These are phyloP conservation scores for Debaryomyces sp. DNA, from an alignment of 1,139 yeast species.

Conservation along the genomic window DNA sequence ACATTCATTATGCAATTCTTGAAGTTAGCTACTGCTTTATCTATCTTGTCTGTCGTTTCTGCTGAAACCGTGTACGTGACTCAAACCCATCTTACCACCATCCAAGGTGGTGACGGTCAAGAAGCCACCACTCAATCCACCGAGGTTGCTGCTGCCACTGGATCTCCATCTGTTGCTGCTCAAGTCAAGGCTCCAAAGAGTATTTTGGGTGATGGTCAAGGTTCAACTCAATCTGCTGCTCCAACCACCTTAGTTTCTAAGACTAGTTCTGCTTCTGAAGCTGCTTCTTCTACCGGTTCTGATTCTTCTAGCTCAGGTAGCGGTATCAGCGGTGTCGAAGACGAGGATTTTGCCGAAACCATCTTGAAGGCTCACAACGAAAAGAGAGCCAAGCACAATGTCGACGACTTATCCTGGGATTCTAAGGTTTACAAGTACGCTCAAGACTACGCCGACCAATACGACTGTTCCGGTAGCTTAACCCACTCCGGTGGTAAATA, in stretches of 20 bases:
- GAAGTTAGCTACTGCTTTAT: slow-evolving; percentile 16
- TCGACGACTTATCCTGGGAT: slow-evolving; percentile 65
- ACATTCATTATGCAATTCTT: slow-evolving; percentile 19
- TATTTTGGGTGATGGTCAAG: background rate
- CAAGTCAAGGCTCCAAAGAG: slow-evolving; percentile 5
- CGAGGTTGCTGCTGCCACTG: slow-evolving; percentile 9
- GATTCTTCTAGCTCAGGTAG: slow-evolving; percentile 17
- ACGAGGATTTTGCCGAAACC: slow-evolving; percentile 31
- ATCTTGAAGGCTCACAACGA: slow-evolving; percentile 65
- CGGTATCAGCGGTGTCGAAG: slow-evolving; percentile 19
- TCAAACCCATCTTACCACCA: slow-evolving; percentile 19
- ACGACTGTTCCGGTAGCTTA: slow-evolving; percentile 69
- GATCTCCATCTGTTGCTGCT: slow-evolving; percentile 10
- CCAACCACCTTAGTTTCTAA: slow-evolving; percentile 9
- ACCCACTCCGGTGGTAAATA: slow-evolving; percentile 76
- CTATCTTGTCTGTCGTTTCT: slow-evolving; percentile 18
- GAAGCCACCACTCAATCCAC: slow-evolving; percentile 9
- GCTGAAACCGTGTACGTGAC: slow-evolving; percentile 21
- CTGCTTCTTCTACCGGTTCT: slow-evolving; percentile 8
- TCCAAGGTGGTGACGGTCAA: slow-evolving; percentile 14
- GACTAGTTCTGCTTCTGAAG: slow-evolving; percentile 7
- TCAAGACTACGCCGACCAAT: slow-evolving; percentile 65
- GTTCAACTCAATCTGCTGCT: slow-evolving; percentile 1
- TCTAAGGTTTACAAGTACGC: slow-evolving; percentile 30
- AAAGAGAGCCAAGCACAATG: slow-evolving; percentile 70